A percentile compares a stretch with the other conserved stretches of the same genome.
These are phyloP conservation scores for Pseudogymnoascus sp. DNA, from an alignment of 2,329 filamentous ascomycete species.

Conservation along the genomic window DNA sequence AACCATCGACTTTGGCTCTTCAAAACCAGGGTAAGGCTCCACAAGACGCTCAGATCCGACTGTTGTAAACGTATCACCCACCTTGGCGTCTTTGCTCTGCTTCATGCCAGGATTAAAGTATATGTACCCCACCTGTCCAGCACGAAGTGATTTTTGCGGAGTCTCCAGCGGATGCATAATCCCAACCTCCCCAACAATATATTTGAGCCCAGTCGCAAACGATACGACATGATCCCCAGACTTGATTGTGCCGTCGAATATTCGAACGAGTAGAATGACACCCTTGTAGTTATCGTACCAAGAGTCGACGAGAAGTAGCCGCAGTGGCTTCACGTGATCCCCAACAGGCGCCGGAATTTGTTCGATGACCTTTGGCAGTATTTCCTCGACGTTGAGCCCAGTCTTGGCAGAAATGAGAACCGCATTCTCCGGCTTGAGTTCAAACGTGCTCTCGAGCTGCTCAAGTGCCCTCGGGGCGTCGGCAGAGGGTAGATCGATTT, in stretches of 20 bases:
- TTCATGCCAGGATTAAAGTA: constrained; percentile 99
- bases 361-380: constrained; percentile 80
- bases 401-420: constrained; percentile 88
- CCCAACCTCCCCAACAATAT: constrained; percentile 90
- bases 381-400: constrained; percentile 72
- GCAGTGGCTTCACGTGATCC: constrained; percentile 61
- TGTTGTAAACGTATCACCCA: constrained; percentile 89
- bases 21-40: constrained; percentile 79
- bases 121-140: constrained; percentile 92
- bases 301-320: constrained; percentile 86
- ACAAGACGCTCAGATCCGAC: constrained; percentile 69
- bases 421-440: constrained; percentile 69
- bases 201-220: constrained; percentile 79
- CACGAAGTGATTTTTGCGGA: constrained; percentile 68
- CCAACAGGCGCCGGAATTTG: constrained; percentile 74
- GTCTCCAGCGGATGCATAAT: constrained; percentile 91
- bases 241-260: constrained; percentile 80
- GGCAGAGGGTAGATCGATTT: constrained; percentile 85
- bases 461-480: constrained; percentile 79
- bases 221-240: constrained; percentile 82
- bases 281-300: constrained; percentile 98
- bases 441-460: constrained; percentile 80
- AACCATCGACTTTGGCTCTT: constrained; percentile 97
- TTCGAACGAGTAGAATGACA: constrained; percentile 79
- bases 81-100: constrained; percentile 85